Percentiles rank a stretch among this genome's conserved stretches.
These are phyloP conservation scores for Echites panduratus DNA, from an alignment of 257 asterid genomes.

Conservation along the genomic window DNA sequence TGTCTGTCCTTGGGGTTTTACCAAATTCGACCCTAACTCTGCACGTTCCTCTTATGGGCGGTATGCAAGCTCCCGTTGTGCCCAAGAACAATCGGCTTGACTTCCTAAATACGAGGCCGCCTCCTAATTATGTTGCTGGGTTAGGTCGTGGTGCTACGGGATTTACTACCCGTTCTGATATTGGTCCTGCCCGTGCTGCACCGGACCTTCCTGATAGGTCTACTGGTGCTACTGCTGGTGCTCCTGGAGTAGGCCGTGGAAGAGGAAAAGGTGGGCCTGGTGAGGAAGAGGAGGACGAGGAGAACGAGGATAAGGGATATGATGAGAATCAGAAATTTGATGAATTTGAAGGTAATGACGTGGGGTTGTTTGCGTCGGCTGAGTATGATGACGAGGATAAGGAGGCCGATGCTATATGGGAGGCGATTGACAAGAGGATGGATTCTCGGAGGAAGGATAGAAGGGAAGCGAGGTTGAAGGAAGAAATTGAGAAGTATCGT, in stretches of 20 bases:
- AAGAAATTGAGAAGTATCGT: constrained; percentile 86
- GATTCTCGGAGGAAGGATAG: constrained; percentile 82
- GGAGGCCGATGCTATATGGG: constrained; percentile 89
- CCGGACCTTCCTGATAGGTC: constrained; percentile 80
- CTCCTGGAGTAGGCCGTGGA: constrained; percentile 60
- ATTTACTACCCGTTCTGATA: constrained; percentile 91
- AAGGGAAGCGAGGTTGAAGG: constrained; percentile 89
- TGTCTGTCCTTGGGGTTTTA: constrained; percentile 44
- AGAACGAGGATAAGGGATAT: constrained; percentile 69
- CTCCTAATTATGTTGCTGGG: constrained; percentile 83
- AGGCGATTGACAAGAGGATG: constrained; percentile 76
- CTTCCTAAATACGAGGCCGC: constrained; percentile 57
- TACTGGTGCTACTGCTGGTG: constrained; percentile 37
- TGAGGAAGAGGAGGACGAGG: constrained; percentile 81
- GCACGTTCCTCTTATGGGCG: constrained; percentile 50
- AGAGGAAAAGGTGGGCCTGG: constrained; percentile 52
- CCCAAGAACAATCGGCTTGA: constrained; percentile 46
- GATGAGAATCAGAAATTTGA: constrained; percentile 91
- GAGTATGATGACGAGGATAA: constrained; percentile 95
- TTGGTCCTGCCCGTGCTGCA: constrained; percentile 93
- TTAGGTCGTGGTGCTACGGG: constrained; percentile 98
- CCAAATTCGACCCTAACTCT: constrained; percentile 53
- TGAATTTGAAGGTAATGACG: constrained; percentile 89
- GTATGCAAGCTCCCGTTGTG: constrained; percentile 65
- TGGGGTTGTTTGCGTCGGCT: constrained; percentile 82